These are phyloP conservation scores for Pseudogymnoascus destructans DNA, from an alignment of 2,329 filamentous ascomycete species.

Conservation along the genomic window DNA sequence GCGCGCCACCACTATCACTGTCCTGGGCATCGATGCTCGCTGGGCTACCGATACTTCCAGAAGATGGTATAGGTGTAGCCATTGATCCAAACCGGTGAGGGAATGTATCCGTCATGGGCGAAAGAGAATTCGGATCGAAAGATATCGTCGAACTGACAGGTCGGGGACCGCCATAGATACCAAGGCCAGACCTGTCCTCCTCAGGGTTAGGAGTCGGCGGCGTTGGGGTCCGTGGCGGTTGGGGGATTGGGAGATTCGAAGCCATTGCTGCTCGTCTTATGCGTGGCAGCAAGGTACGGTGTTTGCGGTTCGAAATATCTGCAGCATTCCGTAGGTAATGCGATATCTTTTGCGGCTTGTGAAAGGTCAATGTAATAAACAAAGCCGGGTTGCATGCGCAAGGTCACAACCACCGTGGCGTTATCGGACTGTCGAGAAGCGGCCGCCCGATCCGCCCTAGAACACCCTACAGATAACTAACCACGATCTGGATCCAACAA, in stretches of 20 bases:
- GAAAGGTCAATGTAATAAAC: constrained; percentile 2
- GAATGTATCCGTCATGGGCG: constrained; percentile 30
- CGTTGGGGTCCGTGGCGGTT: constrained; percentile 50
- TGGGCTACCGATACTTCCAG: constrained; percentile 14
- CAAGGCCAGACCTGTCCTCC: constrained; percentile 18
- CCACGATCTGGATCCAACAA: neutral
- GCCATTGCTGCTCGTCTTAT: constrained; percentile 34
- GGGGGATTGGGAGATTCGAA: constrained; percentile 42
- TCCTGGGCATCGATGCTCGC: constrained; percentile 19
- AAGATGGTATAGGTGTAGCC: constrained; percentile 23
- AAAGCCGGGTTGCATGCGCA: constrained; percentile 3
- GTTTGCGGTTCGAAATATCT: neutral
- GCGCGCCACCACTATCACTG: constrained; percentile 25
- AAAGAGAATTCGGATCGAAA: constrained; percentile 35
- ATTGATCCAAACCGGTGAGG: constrained; percentile 26
- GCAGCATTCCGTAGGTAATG: neutral
- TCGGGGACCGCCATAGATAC: constrained; percentile 16
- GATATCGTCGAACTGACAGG: constrained; percentile 22
- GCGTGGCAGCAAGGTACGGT: constrained; percentile 1
- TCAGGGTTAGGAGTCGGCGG: constrained; percentile 40
- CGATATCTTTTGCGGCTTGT: neutral
- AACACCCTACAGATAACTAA: neutral
- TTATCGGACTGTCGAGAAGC: neutral
- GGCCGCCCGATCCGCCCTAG: constrained; percentile 4
- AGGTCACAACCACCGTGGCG: neutral